Evolutionary conservation across 129 eudicot genomes (phyloP).

Genomic region (Oenanthe sinensis): DNA sequence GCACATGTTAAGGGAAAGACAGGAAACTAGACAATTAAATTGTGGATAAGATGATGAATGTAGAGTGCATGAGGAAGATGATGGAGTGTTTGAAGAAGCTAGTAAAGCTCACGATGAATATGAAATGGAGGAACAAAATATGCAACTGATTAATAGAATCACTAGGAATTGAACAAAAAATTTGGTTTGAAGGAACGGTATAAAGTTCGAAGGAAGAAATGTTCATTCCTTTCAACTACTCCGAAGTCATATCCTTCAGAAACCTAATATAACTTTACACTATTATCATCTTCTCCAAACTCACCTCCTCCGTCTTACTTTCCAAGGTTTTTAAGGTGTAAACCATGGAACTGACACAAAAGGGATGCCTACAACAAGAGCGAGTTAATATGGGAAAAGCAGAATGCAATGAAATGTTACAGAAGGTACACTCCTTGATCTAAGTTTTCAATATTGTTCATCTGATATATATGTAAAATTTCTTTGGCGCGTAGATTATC

Average conservation of each 20-base stretch:
- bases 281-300: neutral
- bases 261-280: neutral
- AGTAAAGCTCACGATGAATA: neutral
- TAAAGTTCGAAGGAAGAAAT: neutral
- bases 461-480: neutral
- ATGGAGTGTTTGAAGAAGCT: neutral
- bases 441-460: neutral
- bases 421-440: neutral
- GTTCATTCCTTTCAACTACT: neutral
- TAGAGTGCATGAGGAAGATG: neutral
- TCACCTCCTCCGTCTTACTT: slow-evolving; percentile 1
- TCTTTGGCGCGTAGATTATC: neutral
- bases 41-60: neutral
- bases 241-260: neutral
- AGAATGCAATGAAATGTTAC: neutral
- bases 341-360: neutral
- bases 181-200: neutral
- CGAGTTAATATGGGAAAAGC: neutral
- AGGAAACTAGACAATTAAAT: neutral
- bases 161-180: neutral
- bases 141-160: neutral
- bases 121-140: neutral
- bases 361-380: neutral
- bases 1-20: neutral
- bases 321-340: neutral